Evolutionary conservation across 805 yeast species (phyloP), one percentile per base, ranked within the genome.

Genomic region (Candida coleopterorum): DNA sequence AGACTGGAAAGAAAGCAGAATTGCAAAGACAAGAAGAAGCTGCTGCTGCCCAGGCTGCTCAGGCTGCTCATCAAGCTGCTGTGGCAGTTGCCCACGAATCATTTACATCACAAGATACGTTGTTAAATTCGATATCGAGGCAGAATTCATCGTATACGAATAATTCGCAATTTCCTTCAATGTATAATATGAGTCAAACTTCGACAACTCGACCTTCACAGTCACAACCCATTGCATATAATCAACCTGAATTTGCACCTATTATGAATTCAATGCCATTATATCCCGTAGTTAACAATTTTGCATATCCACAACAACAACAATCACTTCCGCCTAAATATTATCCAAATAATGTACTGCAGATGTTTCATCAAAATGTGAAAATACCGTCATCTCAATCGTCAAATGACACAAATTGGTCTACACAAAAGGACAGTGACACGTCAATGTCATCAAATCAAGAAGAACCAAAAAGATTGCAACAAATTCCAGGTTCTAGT

Each of bases 401-500:
- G 2, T 62, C 69, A 4, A 64, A 62, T 45, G 72, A 67, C n/a
- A 60, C 72, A 1, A 62, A 55, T 35, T 67, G 72, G 72, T 66
- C 71, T 11, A 42, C 40, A 8, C 43, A 47, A 25, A 62, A 61
- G 33, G 72, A 67, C 33, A 58, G 66, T 12, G 72, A 67, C 40
- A 67, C 72, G 15, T 62, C 70, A 4, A 35, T 64, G 9, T 54
- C 66, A 4, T 55, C 65, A 3, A 49, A 44, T 39, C 36, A 33
- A 33, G 64, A 60, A 18, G 56, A 51, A 17, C 29, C 31, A 24
- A 18, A 35, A 25, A 29, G 30, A 25, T 18, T 33, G 11, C 40
- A 33, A 18, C 40, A 36, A 22, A 39, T 39, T 76, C 32, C 58
- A 74, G 35, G 78, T 71, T 45, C 77, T 65, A 55, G 78, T 75